Evolutionary conservation across 768 basidiomycete genomes (phyloP).

Genomic region (Podaxis mareebaensis): DNA sequence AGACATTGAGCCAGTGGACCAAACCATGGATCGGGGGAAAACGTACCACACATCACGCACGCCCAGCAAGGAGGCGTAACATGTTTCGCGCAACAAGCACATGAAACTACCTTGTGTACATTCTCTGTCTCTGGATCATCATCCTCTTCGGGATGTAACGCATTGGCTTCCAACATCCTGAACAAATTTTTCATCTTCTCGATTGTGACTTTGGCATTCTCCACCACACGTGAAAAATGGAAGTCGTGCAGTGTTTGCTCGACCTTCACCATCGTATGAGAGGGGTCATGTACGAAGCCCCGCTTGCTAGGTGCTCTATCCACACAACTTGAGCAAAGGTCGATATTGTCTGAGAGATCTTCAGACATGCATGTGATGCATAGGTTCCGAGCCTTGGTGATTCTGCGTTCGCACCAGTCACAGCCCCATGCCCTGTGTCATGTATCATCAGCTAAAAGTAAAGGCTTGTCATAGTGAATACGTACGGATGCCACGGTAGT

Average conservation of each 20-base stretch:
- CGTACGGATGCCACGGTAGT: conserved; percentile 36
- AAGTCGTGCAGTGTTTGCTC: conserved; percentile 35
- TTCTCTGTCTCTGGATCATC: conserved; percentile 3
- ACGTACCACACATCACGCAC: conserved; percentile 25
- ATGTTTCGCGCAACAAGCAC: conserved; percentile 23
- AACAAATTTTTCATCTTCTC: conserved; percentile 28
- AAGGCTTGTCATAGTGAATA: not conserved
- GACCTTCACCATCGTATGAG: conserved; percentile 31
- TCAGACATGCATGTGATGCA: conserved; percentile 34
- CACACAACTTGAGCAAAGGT: conserved; percentile 30
- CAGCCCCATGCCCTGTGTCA: conserved; percentile 30
- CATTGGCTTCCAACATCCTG: conserved; percentile 23
- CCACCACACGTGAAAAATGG: conserved; percentile 26
- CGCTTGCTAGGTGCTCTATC: conserved; percentile 30
- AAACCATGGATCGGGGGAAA: not conserved
- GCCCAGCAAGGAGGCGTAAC: conserved; percentile 25
- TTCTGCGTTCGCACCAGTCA: conserved; percentile 32
- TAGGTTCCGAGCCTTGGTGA: conserved; percentile 31
- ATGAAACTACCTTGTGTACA: conserved; percentile 9
- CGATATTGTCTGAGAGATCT: conserved; percentile 35
- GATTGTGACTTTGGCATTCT: conserved; percentile 24
- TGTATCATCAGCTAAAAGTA: not conserved
- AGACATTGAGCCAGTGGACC: not conserved
- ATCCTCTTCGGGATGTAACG: not conserved
- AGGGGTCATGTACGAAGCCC: conserved; percentile 30